Base-by-base conservation (phyloP, 2,329 filamentous ascomycete species). In the Ophiostoma quercus region DNA sequence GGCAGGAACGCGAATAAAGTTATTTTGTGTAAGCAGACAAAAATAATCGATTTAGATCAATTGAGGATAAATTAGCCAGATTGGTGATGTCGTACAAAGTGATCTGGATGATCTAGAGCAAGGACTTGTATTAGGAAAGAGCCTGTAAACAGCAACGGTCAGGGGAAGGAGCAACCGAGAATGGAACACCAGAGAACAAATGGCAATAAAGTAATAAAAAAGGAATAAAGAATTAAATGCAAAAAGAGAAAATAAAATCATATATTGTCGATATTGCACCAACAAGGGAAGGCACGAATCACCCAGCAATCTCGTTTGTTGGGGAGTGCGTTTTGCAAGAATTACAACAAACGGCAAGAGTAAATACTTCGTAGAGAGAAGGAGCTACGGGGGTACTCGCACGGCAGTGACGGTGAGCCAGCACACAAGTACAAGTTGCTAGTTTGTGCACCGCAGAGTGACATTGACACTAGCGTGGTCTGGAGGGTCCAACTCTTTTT, bases 291-390 rank as follows among this genome's bases (percentile, higher is more conserved):
- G 69, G 69, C 29, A 67, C 73, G 57, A 69, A 66, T 66, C n/a
- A 66, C 70, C 68, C 67, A 72, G 66, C 71, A 72, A 73, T 54
- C 69, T 70, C 57, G 71, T 73, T 73, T 73, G 73, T 73, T 73
- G 73, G 73, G 72, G 69, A 32, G 70, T 51, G 34, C 32, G 9
- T 34, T 11, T 19, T 12, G 14, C 16, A 19, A 66, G n/a, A 66
- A 66, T 19, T 22, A 66, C 11, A 66, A 32, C 47, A 67, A 54
- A 67, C 29, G n/a, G 25, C 39, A 67, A 66, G 57, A 69, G 62
- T 68, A 69, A 66, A 32, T 47, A n/a, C n/a, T n/a, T n/a, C n/a
- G n/a, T n/a, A 43, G 43, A 25, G 63, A n/a, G 32, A 11, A 34
- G 16, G 51, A 39, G 62, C 62, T 65, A 16, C 22, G 51, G 51